Evolutionary conservation across 176 grass and related monocot genomes (phyloP), one percentile per base, ranked within the genome.

Genomic region (Oryza nivara): DNA sequence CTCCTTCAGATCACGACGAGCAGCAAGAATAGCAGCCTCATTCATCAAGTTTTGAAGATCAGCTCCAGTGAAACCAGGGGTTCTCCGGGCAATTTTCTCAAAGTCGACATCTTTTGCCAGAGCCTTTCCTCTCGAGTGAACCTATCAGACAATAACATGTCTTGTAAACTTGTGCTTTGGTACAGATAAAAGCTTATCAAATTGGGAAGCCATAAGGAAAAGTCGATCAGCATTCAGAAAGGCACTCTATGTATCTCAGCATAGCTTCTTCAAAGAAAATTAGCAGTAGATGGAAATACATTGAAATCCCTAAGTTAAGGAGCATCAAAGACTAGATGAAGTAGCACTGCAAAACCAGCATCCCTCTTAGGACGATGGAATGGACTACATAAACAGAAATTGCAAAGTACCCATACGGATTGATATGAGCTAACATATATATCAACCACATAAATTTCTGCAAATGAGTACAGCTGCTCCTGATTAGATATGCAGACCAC

Each of bases 31-130:
- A 56, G 96, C 96, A 83, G 96, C 96, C 88, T 98, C 93, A 22
- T 96, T 98, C 96, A 94, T 98, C 60, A 98, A 72, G 81, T 98
- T 98, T 46, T 98, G 96, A 20, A 98, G 89, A 85, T 98, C 96
- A 87, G 96, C 96, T 80, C 93, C 96, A 26, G 93, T 98, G 88
- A 98, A 98, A 63, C 96, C 96, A 78, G 93, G 96, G 48, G 96
- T 98, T 49, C 96, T 92, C 82, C 96, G 93, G 65, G 96, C 91
- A 87, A 98, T 81, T 80, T 96, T 98, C 44, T 98, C 96, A 76
- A 98, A 98, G 73, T 96, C 96, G 0, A 98, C 93, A 89, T 98
- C 93, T 84, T 98, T 98, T 0, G 89, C 93, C 86, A 98, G 74
- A 56, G 96, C 91, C 25, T 98, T 98, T 68, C 96, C 96, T 92